phyloP scores from a whole-genome alignment of 78 protist genomes.

The Dictyostelium brefeldianum region DNA sequence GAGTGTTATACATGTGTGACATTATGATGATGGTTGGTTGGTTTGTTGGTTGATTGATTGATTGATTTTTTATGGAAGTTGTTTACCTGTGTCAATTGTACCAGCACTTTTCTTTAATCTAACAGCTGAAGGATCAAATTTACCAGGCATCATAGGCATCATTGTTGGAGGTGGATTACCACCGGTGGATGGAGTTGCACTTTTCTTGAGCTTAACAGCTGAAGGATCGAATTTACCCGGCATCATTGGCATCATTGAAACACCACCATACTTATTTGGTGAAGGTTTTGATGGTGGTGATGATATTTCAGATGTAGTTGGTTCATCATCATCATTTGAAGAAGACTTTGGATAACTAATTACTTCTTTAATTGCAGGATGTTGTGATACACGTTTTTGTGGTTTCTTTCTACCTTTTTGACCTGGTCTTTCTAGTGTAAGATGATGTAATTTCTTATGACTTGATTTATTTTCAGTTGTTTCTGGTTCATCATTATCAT shows the following conservation, averaged over 20 bases:
- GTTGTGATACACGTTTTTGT: conserved; percentile 39
- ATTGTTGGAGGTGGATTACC: not conserved
- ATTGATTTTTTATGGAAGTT: no score
- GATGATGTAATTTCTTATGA: not conserved
- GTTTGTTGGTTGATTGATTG: no score
- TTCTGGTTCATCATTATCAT: not conserved
- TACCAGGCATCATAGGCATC: not conserved
- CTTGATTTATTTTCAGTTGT: not conserved
- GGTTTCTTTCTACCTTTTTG: conserved; percentile 67
- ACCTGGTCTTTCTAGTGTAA: conserved; percentile 72
- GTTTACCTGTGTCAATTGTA: no score
- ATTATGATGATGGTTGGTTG: no score
- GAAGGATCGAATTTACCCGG: conserved; percentile 34
- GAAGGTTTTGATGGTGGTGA: conserved; percentile 18
- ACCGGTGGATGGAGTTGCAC: conserved; percentile 3
- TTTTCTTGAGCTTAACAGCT: conserved; percentile 49
- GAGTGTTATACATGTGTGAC: no score
- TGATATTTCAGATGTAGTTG: not conserved
- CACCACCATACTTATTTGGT: conserved; percentile 21
- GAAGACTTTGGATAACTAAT: not conserved
- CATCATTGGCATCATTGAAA: conserved; percentile 22
- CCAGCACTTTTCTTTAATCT: conserved; percentile 48
- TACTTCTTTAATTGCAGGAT: conserved; percentile 58
- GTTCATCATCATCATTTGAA: not conserved
- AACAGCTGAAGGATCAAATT: conserved; percentile 46